Evolutionary conservation across 305 asterid genomes (phyloP).

Genomic region (Fraxinus nigra): DNA sequence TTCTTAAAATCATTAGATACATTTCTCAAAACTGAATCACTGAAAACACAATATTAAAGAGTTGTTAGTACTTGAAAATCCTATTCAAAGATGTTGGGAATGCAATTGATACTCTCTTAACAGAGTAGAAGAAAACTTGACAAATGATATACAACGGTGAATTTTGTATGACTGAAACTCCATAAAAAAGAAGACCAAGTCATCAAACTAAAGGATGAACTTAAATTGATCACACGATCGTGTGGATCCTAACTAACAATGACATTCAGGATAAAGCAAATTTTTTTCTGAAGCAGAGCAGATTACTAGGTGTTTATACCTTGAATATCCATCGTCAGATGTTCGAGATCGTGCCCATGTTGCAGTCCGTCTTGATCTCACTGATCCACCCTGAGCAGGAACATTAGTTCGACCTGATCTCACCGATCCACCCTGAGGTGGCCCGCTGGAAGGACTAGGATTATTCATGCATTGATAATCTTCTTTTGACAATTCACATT

Average conservation of each 20-base stretch:
- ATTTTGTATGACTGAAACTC: not conserved
- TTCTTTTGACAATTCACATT: constrained; percentile 74
- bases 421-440: constrained; percentile 41
- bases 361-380: constrained; percentile 93
- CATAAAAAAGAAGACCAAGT: not conserved
- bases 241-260: not conserved
- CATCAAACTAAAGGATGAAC: not conserved
- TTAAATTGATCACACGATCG: not conserved
- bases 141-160: not conserved
- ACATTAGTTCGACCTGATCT: constrained; percentile 47
- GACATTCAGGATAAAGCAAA: not conserved
- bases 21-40: constrained; percentile 70
- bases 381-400: constrained; percentile 51
- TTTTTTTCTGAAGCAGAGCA: not conserved
- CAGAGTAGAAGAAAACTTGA: not conserved
- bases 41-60: constrained; percentile 27
- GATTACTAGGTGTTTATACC: constrained; percentile 40
- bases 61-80: constrained; percentile 18
- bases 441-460: constrained; percentile 39
- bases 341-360: constrained; percentile 75
- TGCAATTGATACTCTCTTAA: not conserved
- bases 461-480: constrained; percentile 74
- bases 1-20: constrained; percentile 55
- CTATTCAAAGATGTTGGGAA: not conserved
- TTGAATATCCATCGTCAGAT: constrained; percentile 89